Percentiles rank a stretch among this genome's conserved stretches.
These are phyloP conservation scores for Lantana camara DNA, from an alignment of 257 asterid genomes.

Conservation along the genomic window DNA sequence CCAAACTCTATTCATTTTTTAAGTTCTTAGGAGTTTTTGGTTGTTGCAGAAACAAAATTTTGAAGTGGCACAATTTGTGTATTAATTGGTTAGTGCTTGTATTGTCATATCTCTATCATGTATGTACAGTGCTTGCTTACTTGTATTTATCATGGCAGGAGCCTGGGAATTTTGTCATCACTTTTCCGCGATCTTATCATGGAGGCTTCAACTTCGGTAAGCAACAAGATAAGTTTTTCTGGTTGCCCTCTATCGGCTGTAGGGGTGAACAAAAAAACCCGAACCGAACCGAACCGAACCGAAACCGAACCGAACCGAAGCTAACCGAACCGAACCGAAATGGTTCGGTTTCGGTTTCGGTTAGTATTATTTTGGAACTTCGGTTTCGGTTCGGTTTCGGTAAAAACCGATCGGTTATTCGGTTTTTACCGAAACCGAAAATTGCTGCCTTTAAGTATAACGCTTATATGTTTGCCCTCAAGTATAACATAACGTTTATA, in stretches of 20 bases:
- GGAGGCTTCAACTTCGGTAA: slow-evolving; percentile 98
- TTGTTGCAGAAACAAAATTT: slow-evolving; percentile 7
- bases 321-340: too few species aligned
- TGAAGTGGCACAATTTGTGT: background rate
- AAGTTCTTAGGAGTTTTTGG: background rate
- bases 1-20: background rate
- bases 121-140: background rate
- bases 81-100: slow-evolving; percentile 2
- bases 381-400: too few species aligned
- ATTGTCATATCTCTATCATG: slow-evolving; percentile 10
- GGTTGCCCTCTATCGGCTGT: slow-evolving; percentile 14
- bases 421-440: too few species aligned
- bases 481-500: too few species aligned
- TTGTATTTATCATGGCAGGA: slow-evolving; percentile 59
- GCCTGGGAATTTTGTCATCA: slow-evolving; percentile 95
- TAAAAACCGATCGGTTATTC: too few species aligned
- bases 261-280: background rate
- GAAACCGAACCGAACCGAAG: too few species aligned
- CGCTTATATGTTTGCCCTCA: too few species aligned
- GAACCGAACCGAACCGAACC: too few species aligned
- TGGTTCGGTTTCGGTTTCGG: too few species aligned
- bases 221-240: slow-evolving; percentile 25
- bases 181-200: slow-evolving; percentile 96
- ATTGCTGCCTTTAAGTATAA: too few species aligned
- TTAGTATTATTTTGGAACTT: too few species aligned